phyloP scores from a whole-genome alignment of 495 filamentous ascomycete species.

The Umbilicaria muhlenbergii region DNA sequence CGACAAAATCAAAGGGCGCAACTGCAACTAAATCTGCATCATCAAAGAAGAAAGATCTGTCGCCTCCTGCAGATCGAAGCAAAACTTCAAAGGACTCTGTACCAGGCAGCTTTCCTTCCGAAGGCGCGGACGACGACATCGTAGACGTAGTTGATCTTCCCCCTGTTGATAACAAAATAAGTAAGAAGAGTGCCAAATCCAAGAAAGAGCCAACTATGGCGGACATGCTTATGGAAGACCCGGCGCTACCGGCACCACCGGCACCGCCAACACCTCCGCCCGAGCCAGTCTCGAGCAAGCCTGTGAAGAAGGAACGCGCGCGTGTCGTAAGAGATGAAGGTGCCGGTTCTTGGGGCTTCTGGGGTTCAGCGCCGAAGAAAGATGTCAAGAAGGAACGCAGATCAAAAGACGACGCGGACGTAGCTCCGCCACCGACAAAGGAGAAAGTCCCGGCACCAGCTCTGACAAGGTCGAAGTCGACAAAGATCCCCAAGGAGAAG shows the following conservation, averaged over 20 bases:
- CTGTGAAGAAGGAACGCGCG: slow-evolving; percentile 42
- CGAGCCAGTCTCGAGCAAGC: slow-evolving; percentile 28
- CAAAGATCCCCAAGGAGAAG: slow-evolving; percentile 27
- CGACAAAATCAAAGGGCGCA: slow-evolving; percentile 6
- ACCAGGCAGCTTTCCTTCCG: slow-evolving; percentile 27
- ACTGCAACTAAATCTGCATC: slow-evolving; percentile 3
- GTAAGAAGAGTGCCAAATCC: slow-evolving; percentile 12
- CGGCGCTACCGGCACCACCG: slow-evolving; percentile 11
- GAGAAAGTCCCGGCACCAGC: slow-evolving; percentile 19
- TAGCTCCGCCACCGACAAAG: slow-evolving; percentile 9
- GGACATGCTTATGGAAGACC: slow-evolving; percentile 11
- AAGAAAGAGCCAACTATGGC: slow-evolving; percentile 17
- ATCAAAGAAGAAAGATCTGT: slow-evolving; percentile 12
- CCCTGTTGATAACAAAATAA: slow-evolving; percentile 8
- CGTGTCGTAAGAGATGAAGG: slow-evolving; percentile 34
- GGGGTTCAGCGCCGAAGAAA: slow-evolving; percentile 35
- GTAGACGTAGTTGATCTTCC: slow-evolving; percentile 16
- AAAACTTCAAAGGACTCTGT: slow-evolving; percentile 20
- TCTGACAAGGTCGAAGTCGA: slow-evolving; percentile 34
- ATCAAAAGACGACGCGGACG: slow-evolving; percentile 18
- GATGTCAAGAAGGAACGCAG: slow-evolving; percentile 27
- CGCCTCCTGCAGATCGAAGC: slow-evolving; percentile 12
- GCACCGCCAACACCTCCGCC: slow-evolving; percentile 39
- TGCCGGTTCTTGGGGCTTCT: slow-evolving; percentile 42
- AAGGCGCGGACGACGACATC: slow-evolving; percentile 13